These are phyloP conservation scores for Spiraea crenata DNA, from an alignment of 331 rosid genomes.

Conservation along the genomic window DNA sequence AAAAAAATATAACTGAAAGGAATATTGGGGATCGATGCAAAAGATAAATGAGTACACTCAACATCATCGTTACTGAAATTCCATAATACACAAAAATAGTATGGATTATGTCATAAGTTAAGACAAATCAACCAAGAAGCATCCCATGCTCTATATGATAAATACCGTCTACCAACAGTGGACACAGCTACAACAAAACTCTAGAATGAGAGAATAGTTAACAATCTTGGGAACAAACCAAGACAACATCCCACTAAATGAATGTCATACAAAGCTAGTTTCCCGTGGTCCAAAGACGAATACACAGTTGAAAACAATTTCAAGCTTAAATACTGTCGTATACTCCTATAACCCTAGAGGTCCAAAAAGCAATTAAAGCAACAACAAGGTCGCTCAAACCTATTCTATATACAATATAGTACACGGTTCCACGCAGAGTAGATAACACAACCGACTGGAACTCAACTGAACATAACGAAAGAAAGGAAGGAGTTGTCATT, in stretches of 20 bases:
- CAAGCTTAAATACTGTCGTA: background rate
- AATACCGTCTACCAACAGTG: background rate
- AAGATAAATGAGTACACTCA: background rate
- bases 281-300: background rate
- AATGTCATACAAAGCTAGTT: background rate
- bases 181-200: background rate
- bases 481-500: background rate
- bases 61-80: background rate
- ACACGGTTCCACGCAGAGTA: background rate
- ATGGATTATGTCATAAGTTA: background rate
- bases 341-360: background rate
- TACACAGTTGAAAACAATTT: background rate
- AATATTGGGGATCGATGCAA: no score
- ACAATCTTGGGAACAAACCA: background rate
- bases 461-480: background rate
- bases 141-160: background rate
- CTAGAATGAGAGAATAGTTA: background rate
- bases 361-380: background rate
- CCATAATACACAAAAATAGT: slow-evolving; percentile 3
- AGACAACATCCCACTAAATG: background rate
- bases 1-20: background rate
- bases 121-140: background rate
- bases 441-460: background rate
- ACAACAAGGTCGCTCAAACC: background rate
- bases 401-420: background rate